These are phyloP conservation scores for Cordyceps javanica DNA, from an alignment of 2,329 filamentous ascomycete genomes.

Conservation along the genomic window DNA sequence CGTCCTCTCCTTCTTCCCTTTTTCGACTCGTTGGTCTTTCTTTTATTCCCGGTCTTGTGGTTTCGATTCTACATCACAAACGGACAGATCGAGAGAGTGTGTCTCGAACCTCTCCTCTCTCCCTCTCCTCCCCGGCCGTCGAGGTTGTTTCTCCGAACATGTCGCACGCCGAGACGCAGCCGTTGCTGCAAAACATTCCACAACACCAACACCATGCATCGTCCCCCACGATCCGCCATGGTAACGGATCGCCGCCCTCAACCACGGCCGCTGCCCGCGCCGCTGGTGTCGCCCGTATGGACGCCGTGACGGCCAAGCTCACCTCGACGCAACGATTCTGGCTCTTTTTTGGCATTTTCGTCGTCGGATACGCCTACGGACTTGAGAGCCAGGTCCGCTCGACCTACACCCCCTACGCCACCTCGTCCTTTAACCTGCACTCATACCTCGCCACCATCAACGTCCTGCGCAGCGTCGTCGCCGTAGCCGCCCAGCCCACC, in stretches of 20 bases:
- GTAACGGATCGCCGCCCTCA: neutral
- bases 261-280: neutral
- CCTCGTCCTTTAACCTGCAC: conserved; percentile 43
- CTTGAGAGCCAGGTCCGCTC: conserved; percentile 47
- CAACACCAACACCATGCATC: conserved; percentile 2
- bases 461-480: conserved; percentile 52
- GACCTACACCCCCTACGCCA: conserved; percentile 50
- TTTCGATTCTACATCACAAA: neutral
- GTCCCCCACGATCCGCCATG: neutral
- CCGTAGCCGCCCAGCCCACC: conserved; percentile 51
- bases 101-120: neutral
- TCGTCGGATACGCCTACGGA: conserved; percentile 55
- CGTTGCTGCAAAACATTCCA: conserved; percentile 4
- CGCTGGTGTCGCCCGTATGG: conserved; percentile 47
- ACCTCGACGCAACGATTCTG: conserved; percentile 39
- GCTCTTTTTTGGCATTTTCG: conserved; percentile 51
- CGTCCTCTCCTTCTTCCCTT: neutral
- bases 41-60: no score
- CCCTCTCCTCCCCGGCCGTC: neutral
- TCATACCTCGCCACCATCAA: conserved; percentile 53
- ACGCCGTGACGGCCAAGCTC: conserved; percentile 41
- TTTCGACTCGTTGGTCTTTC: neutral
- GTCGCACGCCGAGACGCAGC: neutral
- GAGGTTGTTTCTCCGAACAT: neutral
- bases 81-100: neutral